Percentiles rank a stretch among this genome's conserved stretches.
Evolutionary conservation across 1,284 basidiomycete species (phyloP).

Genomic region (Bondarzewia mesenterica): DNA sequence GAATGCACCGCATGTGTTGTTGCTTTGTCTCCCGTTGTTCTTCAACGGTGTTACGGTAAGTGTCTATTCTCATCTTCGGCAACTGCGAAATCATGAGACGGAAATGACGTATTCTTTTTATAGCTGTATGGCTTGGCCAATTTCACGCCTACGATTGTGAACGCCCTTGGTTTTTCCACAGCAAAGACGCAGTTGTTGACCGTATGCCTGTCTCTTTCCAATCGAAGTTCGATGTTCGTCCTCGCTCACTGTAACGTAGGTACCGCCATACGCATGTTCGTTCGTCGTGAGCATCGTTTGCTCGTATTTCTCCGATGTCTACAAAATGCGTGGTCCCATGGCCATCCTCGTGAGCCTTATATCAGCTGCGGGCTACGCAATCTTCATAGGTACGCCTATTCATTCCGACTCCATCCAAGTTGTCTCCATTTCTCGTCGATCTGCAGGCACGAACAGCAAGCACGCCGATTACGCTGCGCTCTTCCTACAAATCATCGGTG

Average conservation of each 20-base stretch:
- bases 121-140: conserved; percentile 18
- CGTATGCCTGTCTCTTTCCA: conserved; percentile 11
- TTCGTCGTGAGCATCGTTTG: conserved; percentile 26
- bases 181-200: conserved; percentile 24
- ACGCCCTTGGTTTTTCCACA: conserved; percentile 24
- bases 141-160: conserved; percentile 27
- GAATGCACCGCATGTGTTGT: conserved; percentile 21
- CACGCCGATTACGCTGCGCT: conserved; percentile 40
- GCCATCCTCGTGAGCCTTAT: conserved; percentile 29
- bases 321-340: conserved; percentile 32
- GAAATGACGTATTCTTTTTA: background rate
- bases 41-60: conserved; percentile 17
- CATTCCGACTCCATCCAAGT: background rate
- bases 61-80: background rate
- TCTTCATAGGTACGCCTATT: conserved; percentile 33
- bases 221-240: background rate
- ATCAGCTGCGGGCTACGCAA: conserved; percentile 34
- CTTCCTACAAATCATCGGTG: conserved; percentile 41
- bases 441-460: conserved; percentile 22
- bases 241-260: conserved; percentile 1
- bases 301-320: conserved; percentile 35
- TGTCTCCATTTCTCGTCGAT: background rate
- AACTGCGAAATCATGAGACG: background rate
- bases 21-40: conserved; percentile 16
- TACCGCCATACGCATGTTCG: conserved; percentile 14